These are phyloP conservation scores for Sarocladium oryzae DNA, from an alignment of 2,329 filamentous ascomycete species.

Conservation along the genomic window DNA sequence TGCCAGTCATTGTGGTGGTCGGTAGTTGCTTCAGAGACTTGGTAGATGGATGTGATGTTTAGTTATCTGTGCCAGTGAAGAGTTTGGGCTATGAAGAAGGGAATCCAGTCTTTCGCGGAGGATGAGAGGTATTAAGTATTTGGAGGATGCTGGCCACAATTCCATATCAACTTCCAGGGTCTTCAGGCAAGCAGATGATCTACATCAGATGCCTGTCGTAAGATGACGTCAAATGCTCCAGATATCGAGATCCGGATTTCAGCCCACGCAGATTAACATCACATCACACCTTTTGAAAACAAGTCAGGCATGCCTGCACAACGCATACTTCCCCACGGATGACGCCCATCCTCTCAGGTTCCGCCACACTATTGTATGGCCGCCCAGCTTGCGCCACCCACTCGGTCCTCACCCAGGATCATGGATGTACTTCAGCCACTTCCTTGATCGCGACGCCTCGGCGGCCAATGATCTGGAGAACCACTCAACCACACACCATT, in stretches of 20 bases:
- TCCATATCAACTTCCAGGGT: background rate
- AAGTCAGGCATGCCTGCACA: background rate
- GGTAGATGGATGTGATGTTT: background rate
- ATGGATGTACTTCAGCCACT: background rate
- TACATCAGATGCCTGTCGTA: background rate
- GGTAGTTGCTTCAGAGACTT: constrained; percentile 11
- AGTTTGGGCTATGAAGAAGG: too few species aligned
- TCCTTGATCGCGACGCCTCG: constrained; percentile 6
- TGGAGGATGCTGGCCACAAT: background rate
- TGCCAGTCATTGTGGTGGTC: constrained; percentile 16
- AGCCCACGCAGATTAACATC: background rate
- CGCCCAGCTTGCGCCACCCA: constrained; percentile 3
- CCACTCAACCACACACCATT: constrained; percentile 3
- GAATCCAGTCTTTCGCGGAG: too few species aligned
- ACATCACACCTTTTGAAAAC: background rate
- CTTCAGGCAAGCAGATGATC: background rate
- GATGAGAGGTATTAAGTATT: background rate
- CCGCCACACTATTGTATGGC: background rate
- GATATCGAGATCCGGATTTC: constrained; percentile 8
- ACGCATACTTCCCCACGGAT: constrained; percentile 4
- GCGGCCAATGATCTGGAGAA: background rate
- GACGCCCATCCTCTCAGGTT: background rate
- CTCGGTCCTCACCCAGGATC: background rate
- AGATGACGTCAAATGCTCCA: constrained; percentile 6
- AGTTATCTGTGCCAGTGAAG: constrained; percentile 3